These are phyloP conservation scores for Lycium barbarum DNA, from an alignment of 257 asterid genomes.

Conservation along the genomic window DNA sequence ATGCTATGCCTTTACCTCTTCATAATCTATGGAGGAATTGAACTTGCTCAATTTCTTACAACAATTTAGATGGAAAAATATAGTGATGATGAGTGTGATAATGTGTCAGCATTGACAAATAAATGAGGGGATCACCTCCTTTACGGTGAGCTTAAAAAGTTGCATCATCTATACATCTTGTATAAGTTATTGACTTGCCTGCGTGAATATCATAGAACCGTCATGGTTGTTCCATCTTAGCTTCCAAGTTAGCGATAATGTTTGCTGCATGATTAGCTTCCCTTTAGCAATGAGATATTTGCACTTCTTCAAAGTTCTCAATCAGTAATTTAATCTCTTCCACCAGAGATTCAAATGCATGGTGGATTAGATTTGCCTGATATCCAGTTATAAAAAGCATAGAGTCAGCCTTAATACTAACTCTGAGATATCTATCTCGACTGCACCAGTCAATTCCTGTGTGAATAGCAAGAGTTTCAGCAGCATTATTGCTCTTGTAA, in stretches of 20 bases:
- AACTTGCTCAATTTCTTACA: background rate
- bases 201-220: background rate
- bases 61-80: background rate
- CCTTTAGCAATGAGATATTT: background rate
- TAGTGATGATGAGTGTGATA: background rate
- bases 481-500: background rate
- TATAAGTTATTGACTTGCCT: background rate
- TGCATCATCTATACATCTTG: background rate
- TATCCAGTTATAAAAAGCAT: background rate
- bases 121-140: background rate
- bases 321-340: background rate
- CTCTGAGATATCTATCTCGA: background rate
- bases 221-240: background rate
- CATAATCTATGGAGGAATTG: background rate
- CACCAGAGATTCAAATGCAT: background rate
- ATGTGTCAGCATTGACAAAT: background rate
- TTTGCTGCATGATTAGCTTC: background rate
- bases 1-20: background rate
- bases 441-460: background rate
- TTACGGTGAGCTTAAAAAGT: background rate
- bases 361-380: background rate
- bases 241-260: background rate
- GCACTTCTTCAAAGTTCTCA: conserved; percentile 4
- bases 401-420: background rate
- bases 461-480: background rate